Conservation (phyloP, 1,139 yeast species). For the Yamadazyma mexicana region DNA sequence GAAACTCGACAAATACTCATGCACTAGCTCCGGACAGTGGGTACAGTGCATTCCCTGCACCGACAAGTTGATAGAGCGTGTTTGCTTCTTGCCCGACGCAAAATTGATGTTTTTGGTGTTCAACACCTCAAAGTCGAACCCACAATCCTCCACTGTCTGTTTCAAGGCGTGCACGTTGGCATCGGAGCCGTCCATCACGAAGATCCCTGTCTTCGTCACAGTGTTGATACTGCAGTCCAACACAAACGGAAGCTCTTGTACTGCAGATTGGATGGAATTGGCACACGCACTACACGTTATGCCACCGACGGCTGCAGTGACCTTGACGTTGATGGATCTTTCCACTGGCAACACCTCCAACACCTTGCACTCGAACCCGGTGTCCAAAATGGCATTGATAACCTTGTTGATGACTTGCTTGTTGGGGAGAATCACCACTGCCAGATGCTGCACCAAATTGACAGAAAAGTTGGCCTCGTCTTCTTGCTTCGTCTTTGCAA, state of each 20-base stretch:
- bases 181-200: conserved; percentile 46
- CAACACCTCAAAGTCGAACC: conserved; percentile 58
- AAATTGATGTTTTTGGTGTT: conserved; percentile 42
- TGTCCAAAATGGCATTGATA: conserved; percentile 45
- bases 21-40: conserved; percentile 63
- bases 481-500: conserved; percentile 4
- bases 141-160: conserved; percentile 60
- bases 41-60: conserved; percentile 73
- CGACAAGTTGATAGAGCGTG: conserved; percentile 56
- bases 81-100: conserved; percentile 42
- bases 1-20: conserved; percentile 46
- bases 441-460: conserved; percentile 42
- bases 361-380: conserved; percentile 59
- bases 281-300: conserved; percentile 78
- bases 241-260: conserved; percentile 53
- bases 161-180: conserved; percentile 37
- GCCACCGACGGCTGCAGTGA: conserved; percentile 67
- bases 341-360: conserved; percentile 61
- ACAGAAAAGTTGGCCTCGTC: conserved; percentile 37
- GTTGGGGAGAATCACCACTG: conserved; percentile 49
- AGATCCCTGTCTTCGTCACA: conserved; percentile 61
- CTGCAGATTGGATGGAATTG: conserved; percentile 51
- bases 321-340: conserved; percentile 46
- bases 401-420: conserved; percentile 54
- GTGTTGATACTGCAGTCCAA: conserved; percentile 54